Base-by-base conservation (phyloP, 805 yeast species). In the Teunomyces cretensis region DNA sequence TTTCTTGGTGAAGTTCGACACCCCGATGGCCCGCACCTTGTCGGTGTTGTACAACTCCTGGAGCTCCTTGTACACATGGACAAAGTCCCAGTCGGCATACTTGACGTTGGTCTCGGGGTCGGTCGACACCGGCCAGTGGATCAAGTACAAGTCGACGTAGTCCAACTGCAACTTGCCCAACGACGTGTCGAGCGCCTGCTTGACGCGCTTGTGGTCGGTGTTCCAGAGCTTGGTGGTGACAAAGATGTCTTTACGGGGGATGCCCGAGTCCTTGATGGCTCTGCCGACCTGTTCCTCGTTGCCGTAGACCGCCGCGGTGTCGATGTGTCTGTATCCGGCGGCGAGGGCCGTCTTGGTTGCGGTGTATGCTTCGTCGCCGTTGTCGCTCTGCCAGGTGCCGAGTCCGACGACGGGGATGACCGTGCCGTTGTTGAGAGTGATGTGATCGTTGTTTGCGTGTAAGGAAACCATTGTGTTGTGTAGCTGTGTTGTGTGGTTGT, bases 51-150 rank as follows among this genome's bases (percentile, higher is more conserved):
- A 30, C 36, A 60, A 41, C 40, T 66, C 65, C 54, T 70, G 72
- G 39, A 70, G 56, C 41, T 52, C 51, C 46, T 55, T 56, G 54
- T 67, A 70, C 26, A 72, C 66, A 45, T 64, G 65, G 19, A 69
- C 59, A 44, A 49, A 67, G 49, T 54, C 55, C 65, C 48, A 48
- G 44, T 48, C 69, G 13, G 52, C 44, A 16, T 57, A 50, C 28
- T 70, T 58, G 11, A 40, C 40, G 19, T 43, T 43, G 5, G 32
- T 39, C 13, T 30, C 43, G 13, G 73, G 65, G 39, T 72, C 75
- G 47, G 80, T 63, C 13, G 83, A 70, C 31, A 79, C 76, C 4
- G 96, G 96, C 94, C 94, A 88, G 64, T 88, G 96, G 61, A 87
- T 76, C 57, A 88, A 73, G 59, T 83, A 81, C 45, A 88, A 68